A percentile compares a stretch with the other conserved stretches of the same genome.
phyloP scores from a whole-genome alignment of 495 filamentous ascomycete genomes.

The Apiosordaria backusii region DNA sequence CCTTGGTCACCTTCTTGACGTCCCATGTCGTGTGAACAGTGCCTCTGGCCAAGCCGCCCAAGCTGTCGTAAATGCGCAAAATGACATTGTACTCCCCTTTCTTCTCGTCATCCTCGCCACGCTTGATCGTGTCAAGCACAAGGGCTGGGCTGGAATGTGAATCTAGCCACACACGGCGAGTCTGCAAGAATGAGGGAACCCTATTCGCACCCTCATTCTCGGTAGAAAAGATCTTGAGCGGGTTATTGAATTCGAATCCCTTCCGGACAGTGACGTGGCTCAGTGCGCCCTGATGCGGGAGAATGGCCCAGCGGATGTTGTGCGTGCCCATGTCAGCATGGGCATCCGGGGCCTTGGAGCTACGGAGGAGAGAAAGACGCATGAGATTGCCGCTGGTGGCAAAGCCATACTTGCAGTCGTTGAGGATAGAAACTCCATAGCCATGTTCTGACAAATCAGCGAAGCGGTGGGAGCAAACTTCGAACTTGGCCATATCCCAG shows the following conservation, averaged over 20 bases:
- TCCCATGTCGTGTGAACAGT: constrained; percentile 60
- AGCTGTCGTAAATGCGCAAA: constrained; percentile 79
- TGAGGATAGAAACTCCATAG: constrained; percentile 91
- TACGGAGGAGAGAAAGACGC: constrained; percentile 82
- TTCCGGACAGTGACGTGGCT: constrained; percentile 71
- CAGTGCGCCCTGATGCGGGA: constrained; percentile 74
- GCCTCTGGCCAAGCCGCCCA: constrained; percentile 77
- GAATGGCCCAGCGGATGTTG: constrained; percentile 82
- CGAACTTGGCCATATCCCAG: constrained; percentile 99
- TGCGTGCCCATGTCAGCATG: constrained; percentile 96
- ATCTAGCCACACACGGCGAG: constrained; percentile 32
- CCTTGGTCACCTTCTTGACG: constrained; percentile 74
- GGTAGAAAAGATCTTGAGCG: constrained; percentile 53
- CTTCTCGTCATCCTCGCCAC: constrained; percentile 87
- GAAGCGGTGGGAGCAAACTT: constrained; percentile 96
- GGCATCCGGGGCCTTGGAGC: constrained; percentile 94
- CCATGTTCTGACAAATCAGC: constrained; percentile 91
- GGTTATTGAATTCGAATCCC: constrained; percentile 87
- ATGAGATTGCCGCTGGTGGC: constrained; percentile 87
- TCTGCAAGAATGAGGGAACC: not conserved
- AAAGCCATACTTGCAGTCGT: constrained; percentile 97
- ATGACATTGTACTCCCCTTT: constrained; percentile 75
- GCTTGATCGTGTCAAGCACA: constrained; percentile 80
- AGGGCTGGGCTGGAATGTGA: constrained; percentile 53
- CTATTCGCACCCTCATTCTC: constrained; percentile 44